A percentile compares a stretch with the other conserved stretches of the same genome.
These are phyloP conservation scores for Oenanthe javanica DNA, from an alignment of 140 eudicot genomes.

Conservation along the genomic window DNA sequence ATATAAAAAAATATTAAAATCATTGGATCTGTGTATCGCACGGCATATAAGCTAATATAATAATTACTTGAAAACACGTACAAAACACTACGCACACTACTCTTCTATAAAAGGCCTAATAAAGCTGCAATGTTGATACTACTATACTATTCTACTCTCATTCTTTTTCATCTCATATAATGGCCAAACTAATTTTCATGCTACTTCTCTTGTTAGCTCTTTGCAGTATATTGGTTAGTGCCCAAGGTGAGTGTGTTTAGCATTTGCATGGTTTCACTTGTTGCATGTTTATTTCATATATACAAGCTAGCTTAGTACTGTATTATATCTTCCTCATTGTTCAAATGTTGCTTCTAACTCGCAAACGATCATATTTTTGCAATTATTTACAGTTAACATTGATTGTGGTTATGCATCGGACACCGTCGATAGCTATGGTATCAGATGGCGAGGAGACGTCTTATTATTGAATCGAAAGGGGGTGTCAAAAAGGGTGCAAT, in stretches of 20 bases:
- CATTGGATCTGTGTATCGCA: no score
- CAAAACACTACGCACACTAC: no score
- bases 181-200: not conserved
- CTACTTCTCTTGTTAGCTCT: not conserved
- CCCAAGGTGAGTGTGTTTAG: not conserved
- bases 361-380: not conserved
- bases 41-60: no score
- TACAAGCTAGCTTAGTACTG: no score
- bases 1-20: no score
- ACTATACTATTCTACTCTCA: not conserved
- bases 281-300: not conserved
- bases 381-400: slow-evolving; percentile 8
- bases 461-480: slow-evolving; percentile 7
- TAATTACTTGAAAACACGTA: no score
- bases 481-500: not conserved
- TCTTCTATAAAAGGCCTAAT: not conserved
- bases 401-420: slow-evolving; percentile 21
- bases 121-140: not conserved
- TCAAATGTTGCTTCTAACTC: not conserved
- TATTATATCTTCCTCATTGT: not conserved
- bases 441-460: slow-evolving; percentile 20
- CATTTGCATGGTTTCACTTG: not conserved
- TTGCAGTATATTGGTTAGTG: not conserved
- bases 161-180: not conserved
- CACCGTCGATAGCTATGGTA: slow-evolving; percentile 6